Evolutionary conservation across 2,329 filamentous ascomycete species (phyloP).

Genomic region (Bisporella sp.): DNA sequence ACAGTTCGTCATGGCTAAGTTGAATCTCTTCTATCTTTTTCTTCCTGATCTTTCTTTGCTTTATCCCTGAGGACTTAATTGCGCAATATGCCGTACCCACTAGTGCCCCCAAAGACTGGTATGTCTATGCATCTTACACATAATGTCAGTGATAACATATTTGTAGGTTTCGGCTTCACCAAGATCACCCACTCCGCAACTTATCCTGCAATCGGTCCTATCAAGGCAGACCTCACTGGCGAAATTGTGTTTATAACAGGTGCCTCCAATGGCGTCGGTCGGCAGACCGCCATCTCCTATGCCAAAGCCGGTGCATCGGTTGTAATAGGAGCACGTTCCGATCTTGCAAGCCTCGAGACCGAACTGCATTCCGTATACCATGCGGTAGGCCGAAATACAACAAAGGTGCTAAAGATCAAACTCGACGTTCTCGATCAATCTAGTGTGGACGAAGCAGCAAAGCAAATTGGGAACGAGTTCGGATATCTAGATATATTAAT

Average conservation of each 20-base stretch:
- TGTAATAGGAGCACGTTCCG: slow-evolving; percentile 14
- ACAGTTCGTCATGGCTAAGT: no score
- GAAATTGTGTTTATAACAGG: slow-evolving; percentile 18
- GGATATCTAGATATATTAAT: slow-evolving; percentile 19
- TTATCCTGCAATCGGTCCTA: slow-evolving; percentile 44
- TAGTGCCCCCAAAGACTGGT: no score
- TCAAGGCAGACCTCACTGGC: slow-evolving; percentile 14
- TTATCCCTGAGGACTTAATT: no score
- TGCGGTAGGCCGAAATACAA: slow-evolving; percentile 10
- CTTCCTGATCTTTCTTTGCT: no score
- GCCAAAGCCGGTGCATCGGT: slow-evolving; percentile 18
- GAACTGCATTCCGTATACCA: slow-evolving; percentile 15
- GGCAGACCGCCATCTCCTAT: slow-evolving; percentile 16
- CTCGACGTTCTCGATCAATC: slow-evolving; percentile 13
- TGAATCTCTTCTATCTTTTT: no score
- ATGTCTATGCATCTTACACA: no score
- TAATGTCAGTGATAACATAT: no score
- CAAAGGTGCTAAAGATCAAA: slow-evolving; percentile 12
- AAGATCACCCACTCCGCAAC: slow-evolving; percentile 35
- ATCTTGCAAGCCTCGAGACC: slow-evolving; percentile 7
- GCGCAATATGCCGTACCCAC: no score
- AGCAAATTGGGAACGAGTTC: slow-evolving; percentile 12
- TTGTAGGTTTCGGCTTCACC: slow-evolving; percentile 1
- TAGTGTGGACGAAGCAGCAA: slow-evolving; percentile 7
- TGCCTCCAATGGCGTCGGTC: slow-evolving; percentile 17